Percentiles rank a stretch among this genome's conserved stretches.
Conservation (phyloP, 805 yeast species). For the Wickerhamiella hasegawae region DNA sequence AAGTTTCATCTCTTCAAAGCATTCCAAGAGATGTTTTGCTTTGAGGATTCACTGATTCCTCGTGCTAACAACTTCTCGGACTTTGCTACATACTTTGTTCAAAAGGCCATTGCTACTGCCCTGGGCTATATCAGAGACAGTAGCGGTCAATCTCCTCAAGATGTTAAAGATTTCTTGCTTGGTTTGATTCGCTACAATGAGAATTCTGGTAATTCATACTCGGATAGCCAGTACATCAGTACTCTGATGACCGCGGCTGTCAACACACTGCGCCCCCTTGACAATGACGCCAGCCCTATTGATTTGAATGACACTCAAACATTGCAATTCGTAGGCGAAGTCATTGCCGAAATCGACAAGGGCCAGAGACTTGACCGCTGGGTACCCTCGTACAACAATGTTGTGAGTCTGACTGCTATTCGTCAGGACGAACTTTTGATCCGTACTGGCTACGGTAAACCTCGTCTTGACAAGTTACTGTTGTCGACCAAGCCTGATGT, state of each 20-base stretch:
- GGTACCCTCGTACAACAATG: conserved; percentile 57
- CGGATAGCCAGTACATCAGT: conserved; percentile 54
- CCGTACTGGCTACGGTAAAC: conserved; percentile 33
- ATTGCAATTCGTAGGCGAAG: conserved; percentile 28
- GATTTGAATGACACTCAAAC: conserved; percentile 8
- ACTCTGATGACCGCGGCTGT: conserved; percentile 42
- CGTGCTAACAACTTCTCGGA: conserved; percentile 66
- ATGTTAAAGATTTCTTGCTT: conserved; percentile 45
- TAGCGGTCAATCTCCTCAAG: conserved; percentile 43
- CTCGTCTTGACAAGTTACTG: conserved; percentile 40
- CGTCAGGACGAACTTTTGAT: conserved; percentile 45
- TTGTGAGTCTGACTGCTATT: conserved; percentile 41
- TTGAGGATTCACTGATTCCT: conserved; percentile 49
- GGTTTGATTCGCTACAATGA: conserved; percentile 72
- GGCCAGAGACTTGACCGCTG: conserved; percentile 68
- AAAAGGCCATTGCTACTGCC: conserved; percentile 49
- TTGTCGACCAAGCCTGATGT: conserved; percentile 33
- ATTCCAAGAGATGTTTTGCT: conserved; percentile 57
- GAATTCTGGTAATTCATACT: conserved; percentile 59
- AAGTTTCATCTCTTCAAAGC: conserved; percentile 54
- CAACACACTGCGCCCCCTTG: conserved; percentile 18
- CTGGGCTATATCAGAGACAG: conserved; percentile 46
- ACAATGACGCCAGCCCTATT: conserved; percentile 3
- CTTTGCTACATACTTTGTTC: conserved; percentile 51
- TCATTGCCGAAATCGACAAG: conserved; percentile 54